Percentiles rank a stretch among this genome's conserved stretches.
These are phyloP conservation scores for Ogataea siamensis DNA, from an alignment of 805 yeast species.

Conservation along the genomic window DNA sequence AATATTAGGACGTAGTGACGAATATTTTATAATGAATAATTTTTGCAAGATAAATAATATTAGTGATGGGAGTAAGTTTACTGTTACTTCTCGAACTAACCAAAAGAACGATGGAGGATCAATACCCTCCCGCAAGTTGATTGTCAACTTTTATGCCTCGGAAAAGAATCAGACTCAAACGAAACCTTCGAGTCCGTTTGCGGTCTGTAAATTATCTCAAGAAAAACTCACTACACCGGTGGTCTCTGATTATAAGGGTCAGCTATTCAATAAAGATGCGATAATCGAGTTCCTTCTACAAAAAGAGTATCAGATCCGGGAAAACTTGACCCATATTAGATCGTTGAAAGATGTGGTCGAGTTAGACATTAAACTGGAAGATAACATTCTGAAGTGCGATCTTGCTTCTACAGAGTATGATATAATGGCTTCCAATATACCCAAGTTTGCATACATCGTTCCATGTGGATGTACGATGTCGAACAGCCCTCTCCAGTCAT, in stretches of 20 bases:
- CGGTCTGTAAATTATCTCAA: constrained; percentile 46
- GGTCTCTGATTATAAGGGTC: constrained; percentile 69
- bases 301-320: constrained; percentile 21
- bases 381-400: constrained; percentile 35
- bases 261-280: constrained; percentile 61
- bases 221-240: constrained; percentile 48
- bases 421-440: constrained; percentile 4
- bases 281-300: constrained; percentile 55
- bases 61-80: constrained; percentile 22
- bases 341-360: constrained; percentile 31
- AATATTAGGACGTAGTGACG: background rate
- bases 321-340: constrained; percentile 32
- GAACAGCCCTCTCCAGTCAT: constrained; percentile 11
- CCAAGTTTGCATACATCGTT: constrained; percentile 43
- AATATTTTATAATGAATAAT: background rate
- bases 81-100: too few relatives aligned
- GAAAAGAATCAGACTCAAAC: constrained; percentile 13
- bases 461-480: constrained; percentile 43
- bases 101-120: constrained; percentile 70
- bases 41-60: background rate
- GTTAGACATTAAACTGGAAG: constrained; percentile 27
- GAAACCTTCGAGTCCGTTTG: constrained; percentile 37
- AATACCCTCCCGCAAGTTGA: constrained; percentile 56
- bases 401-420: constrained; percentile 36
- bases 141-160: constrained; percentile 29